Evolutionary conservation across 805 yeast genomes (phyloP).

Genomic region (Hanseniaspora singularis): DNA sequence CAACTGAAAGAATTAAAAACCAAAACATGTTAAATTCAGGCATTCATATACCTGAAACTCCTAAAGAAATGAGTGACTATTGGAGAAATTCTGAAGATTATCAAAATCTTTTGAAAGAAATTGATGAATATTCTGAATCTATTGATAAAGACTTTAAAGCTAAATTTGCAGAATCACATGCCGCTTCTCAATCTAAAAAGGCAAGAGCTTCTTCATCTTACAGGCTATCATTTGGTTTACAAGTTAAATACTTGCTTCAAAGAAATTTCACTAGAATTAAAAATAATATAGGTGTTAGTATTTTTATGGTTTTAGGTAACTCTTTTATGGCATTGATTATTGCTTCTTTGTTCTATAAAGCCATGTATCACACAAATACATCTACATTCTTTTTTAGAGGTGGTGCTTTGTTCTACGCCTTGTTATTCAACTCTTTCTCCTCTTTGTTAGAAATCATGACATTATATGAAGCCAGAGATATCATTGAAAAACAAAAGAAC

Average conservation of each 20-base stretch:
- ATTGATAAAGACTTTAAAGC: slow-evolving; percentile 22
- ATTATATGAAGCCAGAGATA: slow-evolving; percentile 43
- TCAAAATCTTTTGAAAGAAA: slow-evolving; percentile 32
- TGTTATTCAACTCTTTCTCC: slow-evolving; percentile 50
- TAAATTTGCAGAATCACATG: slow-evolving; percentile 33
- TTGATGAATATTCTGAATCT: slow-evolving; percentile 32
- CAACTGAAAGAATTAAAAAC: slow-evolving; percentile 40
- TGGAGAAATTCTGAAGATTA: slow-evolving; percentile 47
- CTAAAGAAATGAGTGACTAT: slow-evolving; percentile 46
- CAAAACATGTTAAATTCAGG: slow-evolving; percentile 34
- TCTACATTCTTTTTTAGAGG: slow-evolving; percentile 43
- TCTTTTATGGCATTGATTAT: slow-evolving; percentile 43
- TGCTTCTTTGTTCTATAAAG: slow-evolving; percentile 48
- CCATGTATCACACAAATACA: slow-evolving; percentile 30
- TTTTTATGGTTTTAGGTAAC: slow-evolving; percentile 36
- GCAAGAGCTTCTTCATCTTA: slow-evolving; percentile 40
- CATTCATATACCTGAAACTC: slow-evolving; percentile 44
- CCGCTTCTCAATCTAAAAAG: slow-evolving; percentile 41
- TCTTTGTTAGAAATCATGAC: slow-evolving; percentile 48
- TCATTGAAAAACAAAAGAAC: slow-evolving; percentile 47
- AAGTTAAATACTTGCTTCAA: slow-evolving; percentile 35
- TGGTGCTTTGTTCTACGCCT: slow-evolving; percentile 57
- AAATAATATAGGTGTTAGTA: slow-evolving; percentile 39
- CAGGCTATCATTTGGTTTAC: slow-evolving; percentile 41
- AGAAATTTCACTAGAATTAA: slow-evolving; percentile 40